Conservation (phyloP, 768 basidiomycete genomes). For the Pisolithus marmoratus region DNA sequence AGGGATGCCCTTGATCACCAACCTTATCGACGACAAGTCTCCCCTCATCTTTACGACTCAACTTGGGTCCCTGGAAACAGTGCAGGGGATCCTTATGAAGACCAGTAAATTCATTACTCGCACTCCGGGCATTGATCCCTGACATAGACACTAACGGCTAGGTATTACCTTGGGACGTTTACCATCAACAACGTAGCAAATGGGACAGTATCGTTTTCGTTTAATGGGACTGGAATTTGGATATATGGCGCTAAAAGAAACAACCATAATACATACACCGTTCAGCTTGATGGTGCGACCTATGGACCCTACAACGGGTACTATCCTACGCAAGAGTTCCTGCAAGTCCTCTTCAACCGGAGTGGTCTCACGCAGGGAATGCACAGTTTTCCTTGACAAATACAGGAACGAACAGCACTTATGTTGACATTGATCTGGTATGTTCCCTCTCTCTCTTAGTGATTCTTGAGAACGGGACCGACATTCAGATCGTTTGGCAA, state of each 20-base stretch:
- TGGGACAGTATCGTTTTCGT: conserved; percentile 35
- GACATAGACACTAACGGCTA: no score
- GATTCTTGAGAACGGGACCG: no score
- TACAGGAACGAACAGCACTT: conserved; percentile 26
- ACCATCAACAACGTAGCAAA: conserved; percentile 29
- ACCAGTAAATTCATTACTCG: conserved; percentile 7
- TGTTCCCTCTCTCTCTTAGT: no score
- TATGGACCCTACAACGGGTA: conserved; percentile 27
- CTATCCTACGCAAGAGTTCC: conserved; percentile 26
- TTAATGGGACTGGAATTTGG: conserved; percentile 46
- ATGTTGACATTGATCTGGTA: conserved; percentile 47
- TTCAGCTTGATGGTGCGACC: conserved; percentile 34
- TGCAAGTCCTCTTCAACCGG: no score
- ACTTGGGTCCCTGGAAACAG: conserved; percentile 18
- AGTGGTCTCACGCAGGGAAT: conserved; percentile 20
- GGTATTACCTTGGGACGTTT: conserved; percentile 38
- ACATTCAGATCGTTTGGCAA: conserved; percentile 26
- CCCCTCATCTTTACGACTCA: conserved; percentile 24
- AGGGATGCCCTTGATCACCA: conserved; percentile 20
- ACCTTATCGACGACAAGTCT: conserved; percentile 29
- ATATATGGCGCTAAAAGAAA: conserved; percentile 44
- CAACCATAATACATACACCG: conserved; percentile 42
- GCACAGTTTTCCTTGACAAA: conserved; percentile 33
- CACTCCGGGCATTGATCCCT: no score
- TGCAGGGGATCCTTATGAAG: conserved; percentile 5